Conservation (phyloP, 2,329 filamentous ascomycete species). For the Ophiognomonia clavigignenti-juglandacearum region DNA sequence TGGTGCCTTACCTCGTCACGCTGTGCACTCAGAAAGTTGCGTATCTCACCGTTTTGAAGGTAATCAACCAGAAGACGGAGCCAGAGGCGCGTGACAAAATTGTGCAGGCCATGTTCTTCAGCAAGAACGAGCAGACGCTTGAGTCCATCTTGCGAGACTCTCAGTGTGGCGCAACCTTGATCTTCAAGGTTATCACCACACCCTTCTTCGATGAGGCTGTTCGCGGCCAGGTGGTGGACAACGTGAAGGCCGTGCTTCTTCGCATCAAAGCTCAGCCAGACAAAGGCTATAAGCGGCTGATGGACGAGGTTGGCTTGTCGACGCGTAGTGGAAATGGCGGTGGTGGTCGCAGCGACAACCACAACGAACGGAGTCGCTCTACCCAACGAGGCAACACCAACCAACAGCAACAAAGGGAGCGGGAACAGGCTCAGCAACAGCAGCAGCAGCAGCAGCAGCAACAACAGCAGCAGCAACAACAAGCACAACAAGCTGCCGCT, state of each 20-base stretch:
- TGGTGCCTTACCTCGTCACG: slow-evolving; percentile 90
- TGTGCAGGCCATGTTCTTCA: slow-evolving; percentile 88
- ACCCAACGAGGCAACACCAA: slow-evolving; percentile 49
- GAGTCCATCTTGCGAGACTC: slow-evolving; percentile 91
- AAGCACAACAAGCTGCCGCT: slow-evolving; percentile 21
- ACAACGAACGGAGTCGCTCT: slow-evolving; percentile 50
- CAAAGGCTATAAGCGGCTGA: slow-evolving; percentile 95
- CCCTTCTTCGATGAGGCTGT: slow-evolving; percentile 95
- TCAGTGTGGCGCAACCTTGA: slow-evolving; percentile 86
- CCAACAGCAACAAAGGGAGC: slow-evolving; percentile 32
- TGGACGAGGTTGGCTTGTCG: slow-evolving; percentile 96
- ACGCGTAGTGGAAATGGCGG: slow-evolving; percentile 46
- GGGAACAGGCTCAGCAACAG: slow-evolving; percentile 28
- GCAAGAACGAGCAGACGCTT: slow-evolving; percentile 75
- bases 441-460: slow-evolving; percentile 21
- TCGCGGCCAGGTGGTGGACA: slow-evolving; percentile 82
- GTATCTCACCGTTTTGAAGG: slow-evolving; percentile 93
- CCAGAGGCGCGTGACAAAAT: slow-evolving; percentile 87
- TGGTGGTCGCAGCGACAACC: slow-evolving; percentile 42
- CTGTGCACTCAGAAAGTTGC: slow-evolving; percentile 98
- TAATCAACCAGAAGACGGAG: slow-evolving; percentile 97
- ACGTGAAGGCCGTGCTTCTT: slow-evolving; percentile 81
- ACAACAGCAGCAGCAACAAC: slow-evolving; percentile 9
- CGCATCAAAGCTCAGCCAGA: slow-evolving; percentile 89
- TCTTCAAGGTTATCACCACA: slow-evolving; percentile 97